These are phyloP conservation scores for Anisodus acutangulus DNA, from an alignment of 257 asterid genomes.

Conservation along the genomic window DNA sequence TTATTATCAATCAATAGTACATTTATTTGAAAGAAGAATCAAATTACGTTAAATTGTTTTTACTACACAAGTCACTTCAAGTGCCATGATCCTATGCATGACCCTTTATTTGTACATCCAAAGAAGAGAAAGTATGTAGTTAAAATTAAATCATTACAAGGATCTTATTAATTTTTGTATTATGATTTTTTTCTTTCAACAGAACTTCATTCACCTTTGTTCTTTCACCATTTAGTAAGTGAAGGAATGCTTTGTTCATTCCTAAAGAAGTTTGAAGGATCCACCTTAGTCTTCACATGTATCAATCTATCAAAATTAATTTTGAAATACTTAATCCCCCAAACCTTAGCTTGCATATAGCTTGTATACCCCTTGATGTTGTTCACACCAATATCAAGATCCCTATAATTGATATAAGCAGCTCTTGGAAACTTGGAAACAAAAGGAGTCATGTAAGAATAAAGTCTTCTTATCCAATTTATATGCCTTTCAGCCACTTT, in stretches of 20 bases:
- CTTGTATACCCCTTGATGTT: background rate
- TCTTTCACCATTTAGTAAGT: background rate
- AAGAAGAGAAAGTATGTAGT: background rate
- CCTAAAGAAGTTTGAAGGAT: constrained; percentile 31
- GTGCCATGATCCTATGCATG: constrained; percentile 11
- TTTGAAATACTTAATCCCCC: constrained; percentile 33
- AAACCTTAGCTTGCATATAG: background rate
- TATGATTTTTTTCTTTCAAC: background rate
- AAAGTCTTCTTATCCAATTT: constrained; percentile 31
- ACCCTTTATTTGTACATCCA: background rate
- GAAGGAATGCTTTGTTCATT: constrained; percentile 35
- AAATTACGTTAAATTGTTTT: background rate
- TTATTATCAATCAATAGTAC: background rate
- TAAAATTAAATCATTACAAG: background rate
- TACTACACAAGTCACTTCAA: background rate
- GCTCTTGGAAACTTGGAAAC: constrained; percentile 30
- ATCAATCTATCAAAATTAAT: constrained; percentile 29
- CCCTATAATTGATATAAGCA: constrained; percentile 31
- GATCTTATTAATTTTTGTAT: background rate
- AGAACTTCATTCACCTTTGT: background rate
- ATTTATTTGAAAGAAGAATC: background rate
- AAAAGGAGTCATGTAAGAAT: constrained; percentile 28
- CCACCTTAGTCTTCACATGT: constrained; percentile 27
- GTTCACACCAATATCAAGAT: constrained; percentile 32
- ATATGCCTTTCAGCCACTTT: constrained; percentile 26